Conservation (phyloP, 1,284 basidiomycete genomes). For the Ustanciosporium gigantosporum region DNA sequence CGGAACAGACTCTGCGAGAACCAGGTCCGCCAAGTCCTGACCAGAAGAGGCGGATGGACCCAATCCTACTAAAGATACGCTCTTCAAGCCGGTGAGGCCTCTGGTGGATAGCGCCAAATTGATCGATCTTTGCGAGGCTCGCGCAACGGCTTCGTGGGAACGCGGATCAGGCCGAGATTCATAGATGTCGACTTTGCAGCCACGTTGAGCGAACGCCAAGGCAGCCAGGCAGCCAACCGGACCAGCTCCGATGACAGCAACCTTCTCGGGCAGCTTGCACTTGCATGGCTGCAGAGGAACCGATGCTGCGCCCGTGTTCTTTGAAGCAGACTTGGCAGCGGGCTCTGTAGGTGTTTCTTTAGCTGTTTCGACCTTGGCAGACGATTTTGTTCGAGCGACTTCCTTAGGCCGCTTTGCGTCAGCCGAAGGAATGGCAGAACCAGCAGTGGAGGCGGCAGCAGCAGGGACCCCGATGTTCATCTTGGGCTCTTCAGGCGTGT, state of each 20-base stretch:
- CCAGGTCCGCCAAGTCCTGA: constrained; percentile 70
- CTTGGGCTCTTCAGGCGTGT: background rate
- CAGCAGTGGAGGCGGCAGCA: background rate
- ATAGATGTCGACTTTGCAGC: constrained; percentile 87
- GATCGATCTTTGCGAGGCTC: constrained; percentile 71
- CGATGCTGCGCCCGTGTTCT: no score
- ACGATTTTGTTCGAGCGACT: no score
- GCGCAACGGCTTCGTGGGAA: constrained; percentile 29
- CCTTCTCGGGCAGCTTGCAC: constrained; percentile 47
- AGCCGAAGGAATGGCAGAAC: background rate
- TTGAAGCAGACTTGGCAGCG: no score
- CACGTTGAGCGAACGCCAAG: constrained; percentile 79
- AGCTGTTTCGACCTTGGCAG: no score
- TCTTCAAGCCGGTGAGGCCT: constrained; percentile 81
- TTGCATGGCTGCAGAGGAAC: no score
- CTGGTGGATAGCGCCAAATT: constrained; percentile 94
- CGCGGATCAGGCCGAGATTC: constrained; percentile 73
- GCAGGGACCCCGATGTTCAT: background rate
- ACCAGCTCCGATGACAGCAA: constrained; percentile 75
- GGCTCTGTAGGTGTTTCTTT: no score
- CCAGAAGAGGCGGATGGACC: background rate
- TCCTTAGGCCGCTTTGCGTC: no score
- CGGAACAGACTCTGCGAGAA: constrained; percentile 81
- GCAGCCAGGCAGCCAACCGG: constrained; percentile 93
- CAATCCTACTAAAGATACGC: constrained; percentile 64